These are phyloP conservation scores for Aspergillus candidus DNA, from an alignment of 2,329 filamentous ascomycete genomes.

Conservation along the genomic window DNA sequence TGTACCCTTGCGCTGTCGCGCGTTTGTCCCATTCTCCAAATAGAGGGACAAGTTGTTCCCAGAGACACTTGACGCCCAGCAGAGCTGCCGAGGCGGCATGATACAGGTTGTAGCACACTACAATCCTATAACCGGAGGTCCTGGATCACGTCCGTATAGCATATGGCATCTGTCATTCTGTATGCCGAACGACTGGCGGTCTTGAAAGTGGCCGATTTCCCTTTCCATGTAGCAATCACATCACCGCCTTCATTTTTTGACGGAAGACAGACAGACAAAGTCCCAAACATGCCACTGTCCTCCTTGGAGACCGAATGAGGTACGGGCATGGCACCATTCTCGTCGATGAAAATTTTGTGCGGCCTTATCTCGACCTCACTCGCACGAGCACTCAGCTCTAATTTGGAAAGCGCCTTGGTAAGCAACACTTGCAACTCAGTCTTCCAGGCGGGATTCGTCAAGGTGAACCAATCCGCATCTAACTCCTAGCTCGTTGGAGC, in stretches of 20 bases:
- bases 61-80: not conserved
- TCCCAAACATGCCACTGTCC: conserved; percentile 9
- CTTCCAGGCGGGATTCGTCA: too few relatives aligned
- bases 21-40: not conserved
- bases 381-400: too few relatives aligned
- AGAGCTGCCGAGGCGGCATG: conserved; percentile 4
- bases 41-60: not conserved
- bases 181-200: conserved; percentile 4
- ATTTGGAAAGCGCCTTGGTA: too few relatives aligned
- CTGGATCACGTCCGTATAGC: conserved; percentile 7
- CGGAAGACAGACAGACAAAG: conserved; percentile 6
- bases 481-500: too few relatives aligned
- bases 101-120: conserved; percentile 8
- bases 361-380: conserved; percentile 2
- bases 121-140: conserved; percentile 8
- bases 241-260: conserved; percentile 10
- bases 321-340: conserved; percentile 6
- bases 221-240: conserved; percentile 3
- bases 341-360: conserved; percentile 10
- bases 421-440: too few relatives aligned
- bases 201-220: not conserved
- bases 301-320: conserved; percentile 9
- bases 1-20: not conserved
- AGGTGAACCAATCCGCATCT: too few relatives aligned
- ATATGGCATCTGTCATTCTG: conserved; percentile 5